Conservation (phyloP, 371 early-diverging fungal species). For the Rhizopus delemar region DNA sequence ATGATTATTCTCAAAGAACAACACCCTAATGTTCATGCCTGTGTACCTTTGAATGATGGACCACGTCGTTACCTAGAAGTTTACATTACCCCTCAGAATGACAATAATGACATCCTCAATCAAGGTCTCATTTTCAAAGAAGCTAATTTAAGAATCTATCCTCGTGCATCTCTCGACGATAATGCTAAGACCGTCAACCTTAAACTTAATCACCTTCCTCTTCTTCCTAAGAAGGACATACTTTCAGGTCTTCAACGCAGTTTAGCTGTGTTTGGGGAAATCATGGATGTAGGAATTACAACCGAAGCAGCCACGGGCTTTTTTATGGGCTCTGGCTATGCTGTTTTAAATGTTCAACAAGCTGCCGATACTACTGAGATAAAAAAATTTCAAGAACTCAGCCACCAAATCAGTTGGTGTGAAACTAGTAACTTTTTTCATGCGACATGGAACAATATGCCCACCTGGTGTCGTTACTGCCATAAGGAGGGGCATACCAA, state of each 20-base stretch:
- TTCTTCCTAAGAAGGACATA: background rate
- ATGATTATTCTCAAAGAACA: conserved; percentile 8
- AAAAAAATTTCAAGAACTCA: background rate
- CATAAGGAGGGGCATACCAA: conserved; percentile 11
- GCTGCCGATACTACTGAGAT: no score
- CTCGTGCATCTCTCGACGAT: background rate
- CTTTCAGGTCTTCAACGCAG: background rate
- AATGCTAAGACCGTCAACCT: background rate
- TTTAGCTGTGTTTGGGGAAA: background rate
- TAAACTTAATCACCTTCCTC: background rate
- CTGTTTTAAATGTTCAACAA: no score
- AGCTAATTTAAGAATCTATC: background rate
- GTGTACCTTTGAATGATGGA: background rate
- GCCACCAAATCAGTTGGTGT: conserved; percentile 8
- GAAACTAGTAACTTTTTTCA: conserved; percentile 1
- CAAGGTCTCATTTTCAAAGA: background rate
- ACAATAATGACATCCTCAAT: background rate
- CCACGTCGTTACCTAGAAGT: background rate
- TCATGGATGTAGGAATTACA: background rate
- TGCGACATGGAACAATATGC: conserved; percentile 12
- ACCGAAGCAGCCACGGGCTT: background rate
- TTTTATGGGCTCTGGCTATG: conserved; percentile 8
- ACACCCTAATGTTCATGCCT: background rate
- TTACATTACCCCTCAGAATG: background rate
- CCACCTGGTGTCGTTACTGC: conserved; percentile 11